Evolutionary conservation across 345 rosid genomes (phyloP).

Genomic region (Lumnitzera racemosa): DNA sequence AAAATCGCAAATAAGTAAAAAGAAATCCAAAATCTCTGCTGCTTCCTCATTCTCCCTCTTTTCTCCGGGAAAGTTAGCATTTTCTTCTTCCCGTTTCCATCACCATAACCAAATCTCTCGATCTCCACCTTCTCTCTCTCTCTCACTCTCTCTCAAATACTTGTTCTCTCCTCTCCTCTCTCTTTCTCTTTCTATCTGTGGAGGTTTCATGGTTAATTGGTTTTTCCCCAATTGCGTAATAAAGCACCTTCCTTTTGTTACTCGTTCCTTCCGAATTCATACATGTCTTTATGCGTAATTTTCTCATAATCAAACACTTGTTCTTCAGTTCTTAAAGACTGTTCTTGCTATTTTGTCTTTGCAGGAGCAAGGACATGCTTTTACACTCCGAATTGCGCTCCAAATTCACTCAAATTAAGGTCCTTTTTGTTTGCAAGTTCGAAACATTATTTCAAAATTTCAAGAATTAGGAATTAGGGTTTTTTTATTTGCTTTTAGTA

Average conservation of each 20-base stretch:
- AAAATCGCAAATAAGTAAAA: neutral
- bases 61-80: conserved; percentile 24
- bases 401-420: no score
- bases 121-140: conserved; percentile 2
- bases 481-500: no score
- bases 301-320: no score
- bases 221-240: no score
- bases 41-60: conserved; percentile 13
- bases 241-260: no score
- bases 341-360: no score
- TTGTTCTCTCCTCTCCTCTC: neutral
- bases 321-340: no score
- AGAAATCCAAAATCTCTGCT: conserved; percentile 8
- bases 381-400: no score
- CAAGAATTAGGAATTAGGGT: no score
- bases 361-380: no score
- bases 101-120: conserved; percentile 11
- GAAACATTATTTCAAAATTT: conserved; percentile 2
- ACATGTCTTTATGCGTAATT: no score
- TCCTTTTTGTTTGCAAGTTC: conserved; percentile 1
- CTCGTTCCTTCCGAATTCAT: no score
- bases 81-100: conserved; percentile 25
- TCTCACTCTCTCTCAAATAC: neutral
- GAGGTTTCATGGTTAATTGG: neutral
- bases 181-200: neutral